Evolutionary conservation across 352 stramenopile species (phyloP).

Genomic region (Phytophthora kernoviae): DNA sequence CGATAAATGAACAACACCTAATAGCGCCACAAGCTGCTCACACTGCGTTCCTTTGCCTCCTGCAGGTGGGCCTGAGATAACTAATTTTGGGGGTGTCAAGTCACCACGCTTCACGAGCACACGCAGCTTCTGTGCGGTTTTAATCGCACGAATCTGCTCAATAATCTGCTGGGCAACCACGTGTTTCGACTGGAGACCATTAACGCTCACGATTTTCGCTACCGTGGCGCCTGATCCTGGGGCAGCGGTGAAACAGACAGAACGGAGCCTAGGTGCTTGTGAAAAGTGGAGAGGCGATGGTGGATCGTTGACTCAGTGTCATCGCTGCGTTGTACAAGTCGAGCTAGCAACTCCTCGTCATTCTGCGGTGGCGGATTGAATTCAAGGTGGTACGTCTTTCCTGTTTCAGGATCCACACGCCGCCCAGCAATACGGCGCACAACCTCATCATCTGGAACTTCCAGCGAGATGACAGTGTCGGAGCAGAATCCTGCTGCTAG

Average conservation of each 20-base stretch:
- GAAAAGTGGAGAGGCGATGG: constrained; percentile 88
- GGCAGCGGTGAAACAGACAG: constrained; percentile 35
- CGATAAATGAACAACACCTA: constrained; percentile 92
- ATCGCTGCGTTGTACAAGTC: constrained; percentile 89
- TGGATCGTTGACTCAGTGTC: constrained; percentile 93
- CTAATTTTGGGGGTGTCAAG: constrained; percentile 74
- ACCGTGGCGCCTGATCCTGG: not conserved
- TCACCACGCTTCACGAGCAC: constrained; percentile 51
- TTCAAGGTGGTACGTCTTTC: constrained; percentile 96
- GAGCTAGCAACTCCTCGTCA: constrained; percentile 64
- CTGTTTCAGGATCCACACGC: constrained; percentile 93
- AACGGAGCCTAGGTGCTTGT: constrained; percentile 73
- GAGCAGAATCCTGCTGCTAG: constrained; percentile 82
- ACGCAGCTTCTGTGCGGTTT: constrained; percentile 46
- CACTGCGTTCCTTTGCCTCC: constrained; percentile 96
- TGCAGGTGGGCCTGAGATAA: constrained; percentile 91
- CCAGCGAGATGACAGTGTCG: constrained; percentile 92
- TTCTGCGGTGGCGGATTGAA: constrained; percentile 91
- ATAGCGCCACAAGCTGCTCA: constrained; percentile 86
- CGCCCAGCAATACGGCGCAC: constrained; percentile 96
- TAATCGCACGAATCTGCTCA: constrained; percentile 40
- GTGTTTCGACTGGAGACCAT: constrained; percentile 54
- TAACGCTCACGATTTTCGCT: constrained; percentile 46
- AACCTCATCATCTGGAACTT: constrained; percentile 95
- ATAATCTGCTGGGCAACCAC: constrained; percentile 39